phyloP scores from a whole-genome alignment of 345 rosid genomes.

The Citrus sp. region DNA sequence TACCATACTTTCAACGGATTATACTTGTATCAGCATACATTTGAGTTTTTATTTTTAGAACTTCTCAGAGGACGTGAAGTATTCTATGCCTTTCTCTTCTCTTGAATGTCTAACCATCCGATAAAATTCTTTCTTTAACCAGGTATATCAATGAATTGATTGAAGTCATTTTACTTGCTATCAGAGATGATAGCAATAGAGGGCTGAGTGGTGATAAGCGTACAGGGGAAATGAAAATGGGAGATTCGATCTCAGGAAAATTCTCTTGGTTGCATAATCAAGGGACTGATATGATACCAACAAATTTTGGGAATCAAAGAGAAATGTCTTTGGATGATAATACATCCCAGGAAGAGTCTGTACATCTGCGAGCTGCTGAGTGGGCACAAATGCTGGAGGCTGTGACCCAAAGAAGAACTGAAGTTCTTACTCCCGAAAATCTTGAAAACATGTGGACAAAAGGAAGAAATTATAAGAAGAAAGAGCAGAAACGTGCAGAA shows the following conservation, averaged over 20 bases:
- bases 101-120: not conserved
- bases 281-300: slow-evolving; percentile 30
- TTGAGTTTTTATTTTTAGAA: not conserved
- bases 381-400: slow-evolving; percentile 86
- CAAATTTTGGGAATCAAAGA: slow-evolving; percentile 29
- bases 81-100: not conserved
- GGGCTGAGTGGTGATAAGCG: slow-evolving; percentile 43
- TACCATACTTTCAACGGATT: not conserved
- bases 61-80: not conserved
- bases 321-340: slow-evolving; percentile 25
- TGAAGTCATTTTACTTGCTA: slow-evolving; percentile 58
- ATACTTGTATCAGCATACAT: not conserved
- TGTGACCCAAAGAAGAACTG: slow-evolving; percentile 88
- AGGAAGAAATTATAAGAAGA: slow-evolving; percentile 87
- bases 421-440: slow-evolving; percentile 95
- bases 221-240: slow-evolving; percentile 30
- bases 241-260: slow-evolving; percentile 27
- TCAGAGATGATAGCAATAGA: slow-evolving; percentile 41
- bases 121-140: slow-evolving; percentile 7
- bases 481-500: slow-evolving; percentile 53
- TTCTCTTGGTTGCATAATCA: slow-evolving; percentile 34
- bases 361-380: slow-evolving; percentile 51
- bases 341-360: slow-evolving; percentile 30
- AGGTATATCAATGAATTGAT: slow-evolving; percentile 92
- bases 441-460: slow-evolving; percentile 98